A percentile compares a stretch with the other conserved stretches of the same genome.
phyloP scores from a whole-genome alignment of 129 eudicot species.

The Flaveria sonorensis region DNA sequence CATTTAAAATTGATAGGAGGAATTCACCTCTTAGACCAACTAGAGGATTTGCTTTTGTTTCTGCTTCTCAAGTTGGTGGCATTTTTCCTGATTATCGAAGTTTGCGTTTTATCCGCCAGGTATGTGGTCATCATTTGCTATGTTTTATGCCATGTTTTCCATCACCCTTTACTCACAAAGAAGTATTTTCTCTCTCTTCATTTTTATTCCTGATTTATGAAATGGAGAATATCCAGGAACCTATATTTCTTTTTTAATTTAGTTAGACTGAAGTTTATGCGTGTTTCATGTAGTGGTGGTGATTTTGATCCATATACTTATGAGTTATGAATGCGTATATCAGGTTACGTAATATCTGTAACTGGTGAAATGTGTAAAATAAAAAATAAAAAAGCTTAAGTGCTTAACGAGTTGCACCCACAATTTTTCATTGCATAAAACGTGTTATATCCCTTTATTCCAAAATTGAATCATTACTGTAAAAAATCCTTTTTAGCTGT shows the following conservation, averaged over 20 bases:
- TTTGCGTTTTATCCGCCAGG: slow-evolving; percentile 83
- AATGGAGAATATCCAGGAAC: no score
- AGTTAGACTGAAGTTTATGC: not conserved
- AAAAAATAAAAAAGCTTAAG: not conserved
- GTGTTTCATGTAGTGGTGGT: not conserved
- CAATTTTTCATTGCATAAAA: not conserved
- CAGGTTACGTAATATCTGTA: not conserved
- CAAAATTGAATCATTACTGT: not conserved
- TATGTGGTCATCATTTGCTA: slow-evolving; percentile 19
- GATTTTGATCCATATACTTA: not conserved
- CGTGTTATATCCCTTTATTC: not conserved
- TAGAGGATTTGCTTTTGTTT: slow-evolving; percentile 77
- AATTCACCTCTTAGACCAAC: slow-evolving; percentile 88
- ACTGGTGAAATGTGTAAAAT: not conserved
- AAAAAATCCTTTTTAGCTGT: not conserved
- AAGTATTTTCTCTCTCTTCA: not conserved
- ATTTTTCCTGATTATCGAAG: slow-evolving; percentile 82
- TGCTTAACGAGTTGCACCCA: not conserved
- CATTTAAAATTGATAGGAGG: slow-evolving; percentile 68
- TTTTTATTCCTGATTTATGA: not conserved
- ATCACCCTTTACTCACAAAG: not conserved
- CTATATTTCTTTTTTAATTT: no score
- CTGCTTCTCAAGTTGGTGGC: slow-evolving; percentile 82
- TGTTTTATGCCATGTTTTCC: slow-evolving; percentile 1
- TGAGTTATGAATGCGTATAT: not conserved